phyloP scores from a whole-genome alignment of 805 yeast species.

The Cyberlindnera mississippiensis region DNA sequence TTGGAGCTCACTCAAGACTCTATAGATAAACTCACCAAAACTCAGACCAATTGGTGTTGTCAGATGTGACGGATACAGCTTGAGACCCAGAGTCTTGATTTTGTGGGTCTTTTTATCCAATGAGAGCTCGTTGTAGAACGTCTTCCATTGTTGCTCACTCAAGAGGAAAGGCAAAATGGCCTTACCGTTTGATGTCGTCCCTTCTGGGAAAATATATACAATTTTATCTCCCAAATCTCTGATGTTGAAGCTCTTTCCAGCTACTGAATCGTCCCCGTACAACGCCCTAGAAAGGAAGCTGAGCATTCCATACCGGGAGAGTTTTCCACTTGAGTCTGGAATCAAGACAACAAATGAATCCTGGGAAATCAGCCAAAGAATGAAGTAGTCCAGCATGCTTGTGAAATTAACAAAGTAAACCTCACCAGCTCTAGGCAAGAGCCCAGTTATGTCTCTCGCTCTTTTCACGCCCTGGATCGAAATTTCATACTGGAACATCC shows the following conservation, averaged over 20 bases:
- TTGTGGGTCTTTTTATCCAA: conserved; percentile 3
- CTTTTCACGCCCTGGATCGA: conserved; percentile 22
- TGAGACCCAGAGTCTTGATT: conserved; percentile 28
- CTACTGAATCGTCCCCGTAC: conserved; percentile 17
- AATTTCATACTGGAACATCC: conserved; percentile 16
- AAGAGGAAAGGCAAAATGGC: conserved; percentile 58
- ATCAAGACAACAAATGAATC: conserved; percentile 30
- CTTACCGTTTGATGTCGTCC: conserved; percentile 82
- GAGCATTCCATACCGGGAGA: conserved; percentile 29
- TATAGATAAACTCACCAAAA: conserved; percentile 16
- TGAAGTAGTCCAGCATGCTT: conserved; percentile 43
- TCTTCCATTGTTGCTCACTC: conserved; percentile 20
- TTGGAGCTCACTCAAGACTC: conserved; percentile 21
- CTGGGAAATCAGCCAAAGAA: conserved; percentile 30
- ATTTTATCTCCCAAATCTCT: conserved; percentile 35
- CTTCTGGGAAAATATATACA: conserved; percentile 66
- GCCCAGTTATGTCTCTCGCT: conserved; percentile 10
- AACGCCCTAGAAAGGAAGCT: conserved; percentile 27
- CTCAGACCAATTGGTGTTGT: conserved; percentile 30
- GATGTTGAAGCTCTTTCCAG: conserved; percentile 3
- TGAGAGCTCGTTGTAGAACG: conserved; percentile 12
- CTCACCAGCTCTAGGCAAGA: conserved; percentile 36
- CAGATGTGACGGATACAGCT: conserved; percentile 27
- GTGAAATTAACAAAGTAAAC: conserved; percentile 46
- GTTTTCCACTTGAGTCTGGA: conserved; percentile 32